Evolutionary conservation across 1,284 basidiomycete species (phyloP).

Genomic region (Spongispora temasekensis): DNA sequence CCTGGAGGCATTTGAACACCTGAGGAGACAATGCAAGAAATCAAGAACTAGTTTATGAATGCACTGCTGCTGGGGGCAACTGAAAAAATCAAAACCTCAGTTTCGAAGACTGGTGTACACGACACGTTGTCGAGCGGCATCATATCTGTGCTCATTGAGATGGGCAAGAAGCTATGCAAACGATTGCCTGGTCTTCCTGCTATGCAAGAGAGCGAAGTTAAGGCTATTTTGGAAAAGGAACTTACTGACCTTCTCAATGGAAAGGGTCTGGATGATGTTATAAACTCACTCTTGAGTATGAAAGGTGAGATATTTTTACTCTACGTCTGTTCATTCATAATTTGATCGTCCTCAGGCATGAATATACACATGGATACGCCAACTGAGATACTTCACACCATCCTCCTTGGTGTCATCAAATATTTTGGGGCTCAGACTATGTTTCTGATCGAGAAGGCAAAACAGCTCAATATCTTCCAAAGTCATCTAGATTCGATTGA

Average conservation of each 20-base stretch:
- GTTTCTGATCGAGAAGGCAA: no score
- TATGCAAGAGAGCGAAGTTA: not conserved
- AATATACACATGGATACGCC: conserved; percentile 27
- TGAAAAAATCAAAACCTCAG: not conserved
- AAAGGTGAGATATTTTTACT: no score
- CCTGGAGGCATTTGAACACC: no score
- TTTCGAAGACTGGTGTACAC: not conserved
- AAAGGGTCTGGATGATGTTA: no score
- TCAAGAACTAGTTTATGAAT: conserved; percentile 9
- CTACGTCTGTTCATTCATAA: no score
- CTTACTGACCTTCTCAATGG: no score
- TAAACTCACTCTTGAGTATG: no score
- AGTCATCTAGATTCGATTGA: not conserved
- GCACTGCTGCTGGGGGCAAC: not conserved
- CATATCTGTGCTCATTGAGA: not conserved
- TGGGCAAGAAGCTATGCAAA: no score
- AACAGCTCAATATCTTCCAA: conserved; percentile 17
- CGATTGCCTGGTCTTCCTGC: not conserved
- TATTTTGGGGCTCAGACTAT: no score
- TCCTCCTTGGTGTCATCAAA: no score
- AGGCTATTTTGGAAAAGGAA: no score
- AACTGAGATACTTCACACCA: conserved; percentile 32
- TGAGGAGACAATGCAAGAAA: conserved; percentile 1
- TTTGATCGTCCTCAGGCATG: no score
- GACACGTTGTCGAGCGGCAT: conserved; percentile 1